Evolutionary conservation across 108 stramenopile genomes (phyloP).

Genomic region (Aurantiochytrium sp.): DNA sequence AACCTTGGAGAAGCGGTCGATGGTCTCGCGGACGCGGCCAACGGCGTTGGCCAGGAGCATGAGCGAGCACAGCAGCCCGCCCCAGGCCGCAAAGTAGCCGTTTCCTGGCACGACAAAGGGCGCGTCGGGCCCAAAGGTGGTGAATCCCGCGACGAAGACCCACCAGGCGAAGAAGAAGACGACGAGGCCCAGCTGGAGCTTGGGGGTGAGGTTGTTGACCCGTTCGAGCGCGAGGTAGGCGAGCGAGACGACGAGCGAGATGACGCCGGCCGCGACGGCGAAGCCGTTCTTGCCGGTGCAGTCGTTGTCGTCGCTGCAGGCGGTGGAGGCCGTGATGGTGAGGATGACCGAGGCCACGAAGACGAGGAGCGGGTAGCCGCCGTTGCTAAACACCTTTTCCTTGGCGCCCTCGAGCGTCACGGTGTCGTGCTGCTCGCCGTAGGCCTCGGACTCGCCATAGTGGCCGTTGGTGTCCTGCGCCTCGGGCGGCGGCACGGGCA

Average conservation of each 20-base stretch:
- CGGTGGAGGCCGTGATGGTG: background rate
- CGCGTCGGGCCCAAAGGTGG: background rate
- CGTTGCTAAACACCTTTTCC: conserved; percentile 1
- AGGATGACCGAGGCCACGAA: conserved; percentile 1
- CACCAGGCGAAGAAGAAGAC: conserved; percentile 10
- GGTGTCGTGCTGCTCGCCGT: background rate
- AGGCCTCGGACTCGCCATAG: background rate
- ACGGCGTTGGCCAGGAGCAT: background rate
- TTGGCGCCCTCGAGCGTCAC: background rate
- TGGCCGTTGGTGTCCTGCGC: background rate
- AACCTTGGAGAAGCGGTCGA: conserved; percentile 18
- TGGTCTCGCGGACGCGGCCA: background rate
- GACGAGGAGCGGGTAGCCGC: conserved; percentile 20
- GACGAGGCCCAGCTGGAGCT: background rate
- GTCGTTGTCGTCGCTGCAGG: conserved; percentile 23
- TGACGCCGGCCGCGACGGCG: conserved; percentile 10
- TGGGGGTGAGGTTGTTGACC: background rate
- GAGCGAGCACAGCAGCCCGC: background rate
- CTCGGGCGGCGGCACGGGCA: background rate
- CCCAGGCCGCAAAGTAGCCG: conserved; percentile 32
- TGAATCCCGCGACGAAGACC: conserved; percentile 3
- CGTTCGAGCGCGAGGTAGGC: background rate
- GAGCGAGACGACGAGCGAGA: conserved; percentile 23
- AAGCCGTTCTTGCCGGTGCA: conserved; percentile 23
- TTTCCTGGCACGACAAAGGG: conserved; percentile 7